Evolutionary conservation across 441 rosid species (phyloP), one percentile per base, ranked within the genome.

Genomic region (Erodium texanum): DNA sequence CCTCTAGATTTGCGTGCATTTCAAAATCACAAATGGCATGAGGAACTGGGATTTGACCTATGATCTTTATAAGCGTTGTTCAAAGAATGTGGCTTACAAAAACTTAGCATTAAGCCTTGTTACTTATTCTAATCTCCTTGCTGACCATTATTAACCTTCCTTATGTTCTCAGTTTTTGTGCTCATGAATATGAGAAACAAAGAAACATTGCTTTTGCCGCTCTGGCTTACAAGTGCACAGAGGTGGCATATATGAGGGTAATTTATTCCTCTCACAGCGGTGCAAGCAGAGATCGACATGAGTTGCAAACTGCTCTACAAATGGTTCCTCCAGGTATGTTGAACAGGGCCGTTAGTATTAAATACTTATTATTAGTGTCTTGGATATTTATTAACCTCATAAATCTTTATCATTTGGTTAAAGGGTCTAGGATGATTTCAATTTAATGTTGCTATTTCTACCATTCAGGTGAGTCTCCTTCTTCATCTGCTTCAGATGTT

Each of bases 181-280:
- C 98, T 73, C 89, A 82, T 65, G 99, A 95, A 74, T 95, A 85
- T 68, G 99, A 95, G 95, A 95, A 85, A 81, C 79, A 79, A 66
- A 90, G 86, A 82, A 93, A 92, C 66, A 84, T 82, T 93, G 97
- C 93, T 71, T 82, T 92, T 72, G 97, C 99, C 80, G 87, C 98
- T 62, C 80, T 95, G 81, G 96, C 98, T 75, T 95, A 95, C 89
- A 95, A 95, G 72, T 92, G 97, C 82, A 84, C 80, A 84, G 98
- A 95, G 83, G 90, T 82, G 71, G 98, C 99, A 19, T 84, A 85
- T 80, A 79, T 95, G 95, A 90, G 93, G 78, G 99, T 92, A 38
- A 81, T 92, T 68, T 83, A 87, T 82, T 79, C 83, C 67, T 85
- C 89, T 12, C 80, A 89, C 78, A 65, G 73, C 71, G 69, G 70